These are phyloP conservation scores for Lolium perenne DNA, from an alignment of 176 grass and related monocot genomes.

Conservation along the genomic window DNA sequence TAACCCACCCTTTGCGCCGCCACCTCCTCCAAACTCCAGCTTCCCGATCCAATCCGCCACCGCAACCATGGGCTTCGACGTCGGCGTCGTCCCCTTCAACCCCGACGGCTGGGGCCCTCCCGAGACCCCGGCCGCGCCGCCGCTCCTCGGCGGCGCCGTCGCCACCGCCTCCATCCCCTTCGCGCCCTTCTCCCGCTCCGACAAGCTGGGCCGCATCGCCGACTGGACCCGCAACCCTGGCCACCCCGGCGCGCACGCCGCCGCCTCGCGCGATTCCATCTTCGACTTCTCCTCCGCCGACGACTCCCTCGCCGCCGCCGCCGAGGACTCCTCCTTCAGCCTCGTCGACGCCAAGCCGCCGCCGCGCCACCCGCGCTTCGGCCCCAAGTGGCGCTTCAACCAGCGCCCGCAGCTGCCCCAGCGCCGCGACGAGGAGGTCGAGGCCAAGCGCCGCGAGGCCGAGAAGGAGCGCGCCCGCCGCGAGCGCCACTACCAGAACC, in stretches of 20 bases:
- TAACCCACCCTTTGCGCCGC: slow-evolving; percentile 1
- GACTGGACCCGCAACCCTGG: slow-evolving; percentile 74
- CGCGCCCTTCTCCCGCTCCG: slow-evolving; percentile 84
- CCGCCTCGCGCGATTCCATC: slow-evolving; percentile 69
- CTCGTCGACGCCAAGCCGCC: slow-evolving; percentile 72
- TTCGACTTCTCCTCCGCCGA: slow-evolving; percentile 81
- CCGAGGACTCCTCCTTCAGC: slow-evolving; percentile 74
- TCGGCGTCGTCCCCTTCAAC: slow-evolving; percentile 76
- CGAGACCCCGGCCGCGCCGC: slow-evolving; percentile 46
- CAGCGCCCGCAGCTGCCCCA: slow-evolving; percentile 79
- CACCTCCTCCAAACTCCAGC: background rate
- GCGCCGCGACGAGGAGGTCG: slow-evolving; percentile 86
- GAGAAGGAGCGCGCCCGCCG: slow-evolving; percentile 84
- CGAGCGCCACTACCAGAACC: slow-evolving; percentile 66
- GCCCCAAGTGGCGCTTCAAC: slow-evolving; percentile 77
- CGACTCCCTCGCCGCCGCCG: slow-evolving; percentile 59
- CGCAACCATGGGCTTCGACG: slow-evolving; percentile 71
- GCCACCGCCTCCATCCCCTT: slow-evolving; percentile 65
- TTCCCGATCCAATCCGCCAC: slow-evolving; percentile 38
- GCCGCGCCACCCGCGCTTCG: slow-evolving; percentile 67
- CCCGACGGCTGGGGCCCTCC: slow-evolving; percentile 82
- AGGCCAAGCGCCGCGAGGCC: slow-evolving; percentile 72
- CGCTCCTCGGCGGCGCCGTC: slow-evolving; percentile 50
- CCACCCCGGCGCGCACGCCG: slow-evolving; percentile 41
- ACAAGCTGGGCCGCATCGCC: slow-evolving; percentile 85